Conservation (phyloP, 163 green algal species). For the Chlorella variabilis region DNA sequence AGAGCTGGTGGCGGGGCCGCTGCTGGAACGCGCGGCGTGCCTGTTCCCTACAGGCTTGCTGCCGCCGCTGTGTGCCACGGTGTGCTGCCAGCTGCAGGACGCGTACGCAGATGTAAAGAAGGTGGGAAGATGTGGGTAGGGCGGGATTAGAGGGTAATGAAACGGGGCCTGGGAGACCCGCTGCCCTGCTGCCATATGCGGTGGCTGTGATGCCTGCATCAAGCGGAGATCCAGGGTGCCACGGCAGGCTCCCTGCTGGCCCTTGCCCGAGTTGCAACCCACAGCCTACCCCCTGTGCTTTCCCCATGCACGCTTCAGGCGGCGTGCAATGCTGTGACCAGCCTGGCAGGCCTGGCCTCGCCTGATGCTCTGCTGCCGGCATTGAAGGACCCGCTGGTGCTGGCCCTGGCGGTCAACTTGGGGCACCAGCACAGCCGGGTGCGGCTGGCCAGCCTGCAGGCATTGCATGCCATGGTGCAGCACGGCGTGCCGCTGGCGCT, state of each 20-base stretch:
- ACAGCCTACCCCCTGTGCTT: too few relatives aligned
- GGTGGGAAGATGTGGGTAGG: slow-evolving; percentile 14
- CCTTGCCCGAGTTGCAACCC: too few relatives aligned
- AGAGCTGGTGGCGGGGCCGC: slow-evolving; percentile 32
- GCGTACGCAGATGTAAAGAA: slow-evolving; percentile 82
- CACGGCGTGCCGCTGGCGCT: slow-evolving; percentile 25
- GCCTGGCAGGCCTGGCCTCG: slow-evolving; percentile 20
- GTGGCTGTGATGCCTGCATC: too few relatives aligned
- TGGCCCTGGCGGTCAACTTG: slow-evolving; percentile 55
- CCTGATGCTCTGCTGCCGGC: slow-evolving; percentile 28
- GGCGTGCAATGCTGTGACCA: background rate
- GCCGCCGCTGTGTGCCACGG: slow-evolving; percentile 29
- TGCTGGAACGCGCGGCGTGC: slow-evolving; percentile 26
- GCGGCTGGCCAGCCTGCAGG: slow-evolving; percentile 55
- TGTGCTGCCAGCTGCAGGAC: slow-evolving; percentile 68
- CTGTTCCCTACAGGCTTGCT: background rate
- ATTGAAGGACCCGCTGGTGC: slow-evolving; percentile 55
- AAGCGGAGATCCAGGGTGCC: too few relatives aligned
- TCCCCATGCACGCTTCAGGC: too few relatives aligned
- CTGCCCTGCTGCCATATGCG: background rate
- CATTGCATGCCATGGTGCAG: slow-evolving; percentile 55
- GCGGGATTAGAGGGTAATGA: too few relatives aligned
- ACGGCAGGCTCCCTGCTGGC: too few relatives aligned
- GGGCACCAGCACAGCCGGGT: slow-evolving; percentile 78
- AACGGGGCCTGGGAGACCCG: too few relatives aligned